These are phyloP conservation scores for Tagetes erecta DNA, from an alignment of 129 eudicot genomes.

Conservation along the genomic window DNA sequence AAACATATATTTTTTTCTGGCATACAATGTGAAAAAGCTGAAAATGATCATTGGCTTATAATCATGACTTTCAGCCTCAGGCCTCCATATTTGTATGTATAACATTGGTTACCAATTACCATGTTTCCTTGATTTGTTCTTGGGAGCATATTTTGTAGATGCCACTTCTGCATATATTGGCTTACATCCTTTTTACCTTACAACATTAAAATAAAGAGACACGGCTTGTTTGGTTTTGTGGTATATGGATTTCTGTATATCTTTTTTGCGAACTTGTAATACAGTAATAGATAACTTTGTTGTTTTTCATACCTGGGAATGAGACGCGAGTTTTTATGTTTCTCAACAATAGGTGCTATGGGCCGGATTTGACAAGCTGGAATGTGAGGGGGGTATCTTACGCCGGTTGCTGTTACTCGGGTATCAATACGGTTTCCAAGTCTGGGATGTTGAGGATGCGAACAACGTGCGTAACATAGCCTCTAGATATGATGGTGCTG, in stretches of 20 bases:
- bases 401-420: conserved; percentile 75
- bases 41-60: conserved; percentile 1
- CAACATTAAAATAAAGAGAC: not conserved
- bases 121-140: not conserved
- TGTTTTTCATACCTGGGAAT: not conserved
- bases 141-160: not conserved
- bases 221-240: not conserved
- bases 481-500: conserved; percentile 79
- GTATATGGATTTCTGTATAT: not conserved
- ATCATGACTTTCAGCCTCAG: not conserved
- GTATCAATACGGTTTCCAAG: conserved; percentile 80
- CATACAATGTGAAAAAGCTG: not conserved
- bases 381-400: conserved; percentile 50
- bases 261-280: not conserved
- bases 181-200: conserved; percentile 1
- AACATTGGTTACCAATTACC: not conserved
- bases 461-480: conserved; percentile 70
- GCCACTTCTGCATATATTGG: not conserved
- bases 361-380: conserved; percentile 92
- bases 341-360: conserved; percentile 57
- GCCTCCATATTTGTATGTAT: not conserved
- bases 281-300: not conserved
- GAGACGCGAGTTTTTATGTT: not conserved
- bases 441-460: conserved; percentile 92
- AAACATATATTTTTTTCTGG: not conserved